A percentile compares a stretch with the other conserved stretches of the same genome.
Conservation (phyloP, 495 filamentous ascomycete genomes). For the Podospora appendiculata region DNA sequence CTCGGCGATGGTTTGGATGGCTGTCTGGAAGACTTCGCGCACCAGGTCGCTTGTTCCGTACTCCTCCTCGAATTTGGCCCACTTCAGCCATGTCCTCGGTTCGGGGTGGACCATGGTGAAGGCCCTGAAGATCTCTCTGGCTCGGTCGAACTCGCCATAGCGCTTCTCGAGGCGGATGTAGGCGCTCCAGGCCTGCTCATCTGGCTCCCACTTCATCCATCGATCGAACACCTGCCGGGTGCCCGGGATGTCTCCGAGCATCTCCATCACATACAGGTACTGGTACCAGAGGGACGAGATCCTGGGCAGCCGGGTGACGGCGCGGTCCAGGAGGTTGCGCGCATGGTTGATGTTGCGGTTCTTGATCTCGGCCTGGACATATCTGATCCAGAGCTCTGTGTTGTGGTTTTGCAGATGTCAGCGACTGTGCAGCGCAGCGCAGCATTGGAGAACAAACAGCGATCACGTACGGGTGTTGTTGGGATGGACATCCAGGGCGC, state of each 20-base stretch:
- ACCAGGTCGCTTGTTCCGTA: slow-evolving; percentile 85
- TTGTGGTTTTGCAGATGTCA: background rate
- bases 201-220: slow-evolving; percentile 98
- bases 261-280: slow-evolving; percentile 99
- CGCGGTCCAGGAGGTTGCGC: slow-evolving; percentile 86
- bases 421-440: background rate
- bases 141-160: slow-evolving; percentile 82
- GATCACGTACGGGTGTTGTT: slow-evolving; percentile 70
- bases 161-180: slow-evolving; percentile 97
- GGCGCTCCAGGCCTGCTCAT: slow-evolving; percentile 88
- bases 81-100: slow-evolving; percentile 96
- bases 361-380: slow-evolving; percentile 96
- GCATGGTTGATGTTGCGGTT: slow-evolving; percentile 96
- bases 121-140: slow-evolving; percentile 76
- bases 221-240: slow-evolving; percentile 93
- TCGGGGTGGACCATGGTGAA: slow-evolving; percentile 94
- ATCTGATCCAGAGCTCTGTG: slow-evolving; percentile 57
- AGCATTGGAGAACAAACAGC: background rate
- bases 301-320: slow-evolving; percentile 83
- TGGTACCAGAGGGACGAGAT: slow-evolving; percentile 98
- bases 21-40: slow-evolving; percentile 82
- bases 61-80: slow-evolving; percentile 96
- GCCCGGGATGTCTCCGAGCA: slow-evolving; percentile 83
- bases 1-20: slow-evolving; percentile 85
- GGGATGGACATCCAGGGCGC: slow-evolving; percentile 85